Base-by-base conservation (phyloP, 768 basidiomycete genomes). In the Mycena galopus region DNA sequence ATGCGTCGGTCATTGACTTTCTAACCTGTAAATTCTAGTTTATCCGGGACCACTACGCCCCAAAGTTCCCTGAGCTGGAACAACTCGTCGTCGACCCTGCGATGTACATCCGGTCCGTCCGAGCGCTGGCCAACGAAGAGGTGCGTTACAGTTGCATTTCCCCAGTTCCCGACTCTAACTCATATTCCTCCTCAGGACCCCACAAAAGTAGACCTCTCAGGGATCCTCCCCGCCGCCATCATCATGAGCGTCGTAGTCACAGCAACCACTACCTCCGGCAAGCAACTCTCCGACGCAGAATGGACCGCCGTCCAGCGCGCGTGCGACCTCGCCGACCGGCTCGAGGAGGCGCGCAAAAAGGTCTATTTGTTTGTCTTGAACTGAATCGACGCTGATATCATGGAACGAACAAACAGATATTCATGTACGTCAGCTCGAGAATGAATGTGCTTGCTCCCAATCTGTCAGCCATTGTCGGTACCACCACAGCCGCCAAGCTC, bases 371-470 rank as follows among this genome's bases (percentile, higher is more conserved):
- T 19, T 19, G 35, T 35, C 27, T 65, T 7, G 14, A 2, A 27
- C 21, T 51, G 37, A 42, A 56, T 17, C 33, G 44, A 23, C 23
- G 50, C 58, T 63, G 60, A 50, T 21, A 59, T 53, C 63, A 32
- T 21, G 0, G n/a, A 39, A 55, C 67, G 2, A 37, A 11, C 16
- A 2, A 37, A 47, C 78, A 97, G 94, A 99, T 99, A 78, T 97
- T 99, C 85, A 93, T 94, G 88, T 99, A 99, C 89, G 98, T 99
- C 82, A 97, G 97, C 87, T 97, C 96, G 78, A 91, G 98, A 86
- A 99, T 99, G 96, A 95, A 96, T 85, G 90, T 96, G 68, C 93
- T 99, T 79, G 97, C 98, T 77, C 98, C 98, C 79, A 99, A 99
- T 83, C 91, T 99, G 80, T 97, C 96, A 78, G 93, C 95, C 82